Evolutionary conservation across 2,329 filamentous ascomycete genomes (phyloP).

Genomic region (Neofusicoccum kwambonambiense): DNA sequence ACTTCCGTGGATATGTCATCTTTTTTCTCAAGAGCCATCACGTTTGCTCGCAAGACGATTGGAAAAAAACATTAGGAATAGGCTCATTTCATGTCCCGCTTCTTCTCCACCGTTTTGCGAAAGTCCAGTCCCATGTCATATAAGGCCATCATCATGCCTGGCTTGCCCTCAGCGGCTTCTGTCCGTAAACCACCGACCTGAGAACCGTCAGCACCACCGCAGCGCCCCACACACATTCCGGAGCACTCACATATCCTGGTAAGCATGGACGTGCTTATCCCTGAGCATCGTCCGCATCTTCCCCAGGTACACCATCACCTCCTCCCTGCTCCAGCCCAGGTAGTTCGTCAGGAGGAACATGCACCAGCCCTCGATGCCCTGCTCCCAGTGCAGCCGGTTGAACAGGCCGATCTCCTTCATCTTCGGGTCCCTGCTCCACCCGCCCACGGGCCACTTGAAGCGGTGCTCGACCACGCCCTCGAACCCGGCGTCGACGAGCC

Average conservation of each 20-base stretch:
- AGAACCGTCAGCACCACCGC: too few species aligned
- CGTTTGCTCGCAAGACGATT: too few species aligned
- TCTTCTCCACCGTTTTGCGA: too few species aligned
- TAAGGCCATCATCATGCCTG: too few species aligned
- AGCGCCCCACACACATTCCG: too few species aligned
- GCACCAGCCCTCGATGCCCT: slow-evolving; percentile 25
- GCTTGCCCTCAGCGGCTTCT: too few species aligned
- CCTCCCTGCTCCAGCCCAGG: not conserved
- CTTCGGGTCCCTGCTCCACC: slow-evolving; percentile 36
- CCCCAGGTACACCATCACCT: not conserved
- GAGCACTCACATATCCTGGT: slow-evolving; percentile 11
- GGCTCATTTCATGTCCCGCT: too few species aligned
- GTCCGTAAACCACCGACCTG: too few species aligned
- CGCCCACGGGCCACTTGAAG: slow-evolving; percentile 33
- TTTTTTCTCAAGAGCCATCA: too few species aligned
- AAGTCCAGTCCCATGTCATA: too few species aligned
- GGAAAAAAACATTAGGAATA: too few species aligned
- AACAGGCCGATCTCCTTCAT: slow-evolving; percentile 51
- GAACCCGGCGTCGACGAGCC: slow-evolving; percentile 53
- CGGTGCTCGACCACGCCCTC: slow-evolving; percentile 49
- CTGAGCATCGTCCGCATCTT: not conserved
- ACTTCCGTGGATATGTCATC: too few species aligned
- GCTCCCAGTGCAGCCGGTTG: slow-evolving; percentile 21
- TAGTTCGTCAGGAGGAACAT: slow-evolving; percentile 11
- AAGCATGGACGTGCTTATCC: slow-evolving; percentile 2